Evolutionary conservation across 2,329 filamentous ascomycete species (phyloP).

Genomic region (Botrytis fabae): DNA sequence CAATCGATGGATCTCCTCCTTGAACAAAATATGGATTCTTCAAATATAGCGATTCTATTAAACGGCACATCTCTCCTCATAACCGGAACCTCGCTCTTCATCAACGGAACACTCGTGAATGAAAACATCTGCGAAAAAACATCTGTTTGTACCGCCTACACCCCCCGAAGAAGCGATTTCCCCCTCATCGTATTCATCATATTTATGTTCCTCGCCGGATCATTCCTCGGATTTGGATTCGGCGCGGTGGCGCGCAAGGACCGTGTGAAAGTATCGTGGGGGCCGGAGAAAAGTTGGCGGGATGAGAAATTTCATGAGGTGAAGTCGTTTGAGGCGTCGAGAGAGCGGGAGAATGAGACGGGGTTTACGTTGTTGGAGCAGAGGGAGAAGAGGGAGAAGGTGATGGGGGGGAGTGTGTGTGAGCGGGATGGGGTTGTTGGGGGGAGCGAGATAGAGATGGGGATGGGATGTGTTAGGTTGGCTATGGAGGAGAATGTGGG

Average conservation of each 20-base stretch:
- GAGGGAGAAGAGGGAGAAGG: not conserved
- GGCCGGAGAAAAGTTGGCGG: not conserved
- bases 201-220: not conserved
- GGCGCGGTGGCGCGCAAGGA: not conserved
- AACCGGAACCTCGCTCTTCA: not conserved
- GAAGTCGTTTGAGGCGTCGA: too few species aligned
- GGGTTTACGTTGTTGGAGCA: not conserved
- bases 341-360: not conserved
- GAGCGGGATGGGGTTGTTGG: not conserved
- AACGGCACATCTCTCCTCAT: not conserved
- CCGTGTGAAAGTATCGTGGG: too few species aligned
- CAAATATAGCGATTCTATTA: not conserved
- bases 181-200: not conserved
- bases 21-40: not conserved
- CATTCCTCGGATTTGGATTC: not conserved
- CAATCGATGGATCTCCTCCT: not conserved
- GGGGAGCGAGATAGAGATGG: not conserved
- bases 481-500: not conserved
- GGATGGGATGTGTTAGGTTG: not conserved
- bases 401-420: not conserved
- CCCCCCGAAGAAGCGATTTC: not conserved
- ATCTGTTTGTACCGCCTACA: not conserved
- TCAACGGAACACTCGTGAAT: not conserved
- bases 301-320: too few species aligned
- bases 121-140: not conserved